Conservation (phyloP, 257 asterid genomes). For the Solanum appendiculatum region DNA sequence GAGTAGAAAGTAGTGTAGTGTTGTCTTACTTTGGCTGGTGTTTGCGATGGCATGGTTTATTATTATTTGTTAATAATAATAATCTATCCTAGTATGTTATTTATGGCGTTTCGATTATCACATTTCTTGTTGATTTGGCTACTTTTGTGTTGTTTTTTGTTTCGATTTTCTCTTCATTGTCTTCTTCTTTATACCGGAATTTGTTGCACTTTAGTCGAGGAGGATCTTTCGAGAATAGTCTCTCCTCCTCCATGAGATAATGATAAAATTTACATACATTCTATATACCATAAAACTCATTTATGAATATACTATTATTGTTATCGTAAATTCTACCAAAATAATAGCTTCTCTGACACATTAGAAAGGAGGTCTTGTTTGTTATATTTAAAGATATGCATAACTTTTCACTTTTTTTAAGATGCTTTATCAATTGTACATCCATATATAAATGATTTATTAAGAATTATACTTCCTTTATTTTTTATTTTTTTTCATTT, state of each 20-base stretch:
- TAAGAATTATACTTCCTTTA: background rate
- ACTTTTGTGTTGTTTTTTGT: too few relatives aligned
- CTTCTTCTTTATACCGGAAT: background rate
- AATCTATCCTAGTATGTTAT: background rate
- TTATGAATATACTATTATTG: too few relatives aligned
- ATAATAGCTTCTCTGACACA: background rate
- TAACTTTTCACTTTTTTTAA: background rate
- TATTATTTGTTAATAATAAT: too few relatives aligned
- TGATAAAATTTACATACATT: too few relatives aligned
- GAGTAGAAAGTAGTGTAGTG: background rate
- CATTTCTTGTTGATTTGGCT: background rate
- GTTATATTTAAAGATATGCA: background rate
- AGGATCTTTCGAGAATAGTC: too few relatives aligned
- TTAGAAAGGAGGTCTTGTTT: background rate
- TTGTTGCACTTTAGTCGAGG: too few relatives aligned
- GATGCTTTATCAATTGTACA: background rate
- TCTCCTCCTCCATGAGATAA: too few relatives aligned
- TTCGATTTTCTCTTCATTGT: too few relatives aligned
- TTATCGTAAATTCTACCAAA: background rate
- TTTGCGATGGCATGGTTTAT: background rate
- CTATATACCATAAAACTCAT: too few relatives aligned
- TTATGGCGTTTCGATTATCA: background rate
- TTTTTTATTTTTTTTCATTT: too few relatives aligned
- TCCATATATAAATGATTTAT: background rate
- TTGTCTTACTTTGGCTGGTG: background rate